Evolutionary conservation across 2,329 filamentous ascomycete species (phyloP), one percentile per base, ranked within the genome.

Genomic region (Fusarium tanahbumbuense): DNA sequence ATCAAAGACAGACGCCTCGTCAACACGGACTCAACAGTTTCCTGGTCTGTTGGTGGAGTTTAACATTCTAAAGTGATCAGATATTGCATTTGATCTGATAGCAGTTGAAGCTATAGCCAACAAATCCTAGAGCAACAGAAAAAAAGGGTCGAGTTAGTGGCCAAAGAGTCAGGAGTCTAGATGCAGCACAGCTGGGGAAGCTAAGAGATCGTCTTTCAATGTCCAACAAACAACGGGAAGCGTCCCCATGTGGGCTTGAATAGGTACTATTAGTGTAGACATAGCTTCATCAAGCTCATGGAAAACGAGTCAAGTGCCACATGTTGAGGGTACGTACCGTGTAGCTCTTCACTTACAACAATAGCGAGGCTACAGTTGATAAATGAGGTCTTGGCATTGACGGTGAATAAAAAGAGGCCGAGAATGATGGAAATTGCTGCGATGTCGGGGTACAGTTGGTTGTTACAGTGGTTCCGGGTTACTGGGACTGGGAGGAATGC

Each of bases 1-100:
- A 56, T 55, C 57, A 71, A 71, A 71, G 52, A 71, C 60, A 71
- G 37, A 69, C 68, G 68, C 68, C 68, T 61, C 68, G 27, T 45
- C 12, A 25, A 48, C 25, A 41, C 32, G 50, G 32, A 45, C 41
- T 44, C 58, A 68, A 49, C 58, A 54, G 58, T 70, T 40, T 41
- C 37, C 34, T 41, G 7, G 18, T 27, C 49, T 37, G 28, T 44
- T 54, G 40, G 67, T 57, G 56, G 63, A 64, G 47, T 28, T 25
- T 22, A 30, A 16, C 22, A 63, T 57, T 40, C 32, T 42, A 32
- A 27, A 30, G 23, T 27, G 28, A 48, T 44, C 20, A 7, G 28
- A 56, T 56, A 18, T 63, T 15, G 27, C 41, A 28, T 44, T 20
- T 12, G 20, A 60, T 56, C 40, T 63, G 49, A 53, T 53, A 28